Conservation (phyloP, 108 stramenopile species). For the Cyclostephanos tholiformis region DNA sequence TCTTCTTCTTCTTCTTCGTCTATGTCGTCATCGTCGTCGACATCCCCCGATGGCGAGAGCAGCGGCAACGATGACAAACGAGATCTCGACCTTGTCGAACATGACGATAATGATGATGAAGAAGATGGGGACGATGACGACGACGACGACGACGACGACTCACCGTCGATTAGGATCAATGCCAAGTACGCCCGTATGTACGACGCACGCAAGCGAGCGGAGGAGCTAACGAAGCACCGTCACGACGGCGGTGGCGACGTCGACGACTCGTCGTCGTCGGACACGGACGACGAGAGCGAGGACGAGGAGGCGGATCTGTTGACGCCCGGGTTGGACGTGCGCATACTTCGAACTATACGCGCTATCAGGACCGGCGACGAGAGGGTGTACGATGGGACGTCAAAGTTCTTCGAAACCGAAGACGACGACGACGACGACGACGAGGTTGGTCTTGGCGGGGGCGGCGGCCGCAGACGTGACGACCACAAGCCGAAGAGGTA, state of each 20-base stretch:
- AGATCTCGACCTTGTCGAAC: not conserved
- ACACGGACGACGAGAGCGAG: conserved; percentile 55
- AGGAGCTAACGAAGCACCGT: conserved; percentile 61
- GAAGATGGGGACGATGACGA: not conserved
- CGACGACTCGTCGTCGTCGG: conserved; percentile 37
- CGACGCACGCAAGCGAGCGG: conserved; percentile 68
- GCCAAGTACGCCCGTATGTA: conserved; percentile 71
- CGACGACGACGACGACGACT: not conserved
- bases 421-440: conserved; percentile 44
- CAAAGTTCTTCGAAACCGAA: conserved; percentile 61
- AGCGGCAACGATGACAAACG: conserved; percentile 13
- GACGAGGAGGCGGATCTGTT: conserved; percentile 79
- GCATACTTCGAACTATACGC: conserved; percentile 79
- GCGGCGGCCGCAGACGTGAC: conserved; percentile 25
- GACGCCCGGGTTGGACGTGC: conserved; percentile 69
- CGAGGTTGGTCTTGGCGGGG: conserved; percentile 13
- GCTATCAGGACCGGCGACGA: conserved; percentile 76
- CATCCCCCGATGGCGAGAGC: conserved; percentile 17
- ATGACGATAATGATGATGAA: not conserved
- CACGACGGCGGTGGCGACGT: conserved; percentile 48
- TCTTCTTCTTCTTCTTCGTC: conserved; percentile 11
- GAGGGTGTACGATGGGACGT: conserved; percentile 70
- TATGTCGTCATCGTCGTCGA: conserved; percentile 9
- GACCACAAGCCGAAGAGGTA: conserved; percentile 58
- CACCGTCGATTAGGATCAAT: conserved; percentile 55